phyloP scores from a whole-genome alignment of 176 grass and related monocot species.

The Rhipidocladum racemiflorum region DNA sequence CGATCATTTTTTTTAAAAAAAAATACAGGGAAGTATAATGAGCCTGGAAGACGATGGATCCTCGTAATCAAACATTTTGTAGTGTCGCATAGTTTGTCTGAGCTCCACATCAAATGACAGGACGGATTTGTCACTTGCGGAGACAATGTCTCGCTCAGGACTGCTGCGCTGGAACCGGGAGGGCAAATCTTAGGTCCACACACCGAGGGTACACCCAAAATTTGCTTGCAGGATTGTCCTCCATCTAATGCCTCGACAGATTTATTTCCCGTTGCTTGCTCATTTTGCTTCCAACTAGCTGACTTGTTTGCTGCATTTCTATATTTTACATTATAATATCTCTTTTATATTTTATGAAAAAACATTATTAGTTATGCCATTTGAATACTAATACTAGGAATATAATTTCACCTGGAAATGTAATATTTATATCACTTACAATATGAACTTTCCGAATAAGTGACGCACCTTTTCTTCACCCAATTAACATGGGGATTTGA shows the following conservation, averaged over 20 bases:
- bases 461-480: too few relatives aligned
- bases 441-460: too few relatives aligned
- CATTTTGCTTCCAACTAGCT: background rate
- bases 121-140: background rate
- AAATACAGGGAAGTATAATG: background rate
- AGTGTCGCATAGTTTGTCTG: background rate
- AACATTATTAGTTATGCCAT: background rate
- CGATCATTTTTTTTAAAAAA: too few relatives aligned
- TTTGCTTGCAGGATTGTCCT: background rate
- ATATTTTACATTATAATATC: background rate
- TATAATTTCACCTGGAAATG: background rate
- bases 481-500: too few relatives aligned
- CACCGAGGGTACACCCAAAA: background rate
- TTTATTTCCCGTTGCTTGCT: too few relatives aligned
- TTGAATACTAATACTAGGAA: background rate
- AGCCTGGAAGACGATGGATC: background rate
- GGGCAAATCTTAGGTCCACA: background rate
- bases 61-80: background rate
- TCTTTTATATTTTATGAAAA: background rate
- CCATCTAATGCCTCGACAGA: background rate
- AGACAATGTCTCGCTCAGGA: background rate
- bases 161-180: background rate
- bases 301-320: background rate
- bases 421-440: background rate
- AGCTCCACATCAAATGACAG: background rate